These are phyloP conservation scores for Fusarium tricinctum DNA, from an alignment of 2,329 filamentous ascomycete species.

Conservation along the genomic window DNA sequence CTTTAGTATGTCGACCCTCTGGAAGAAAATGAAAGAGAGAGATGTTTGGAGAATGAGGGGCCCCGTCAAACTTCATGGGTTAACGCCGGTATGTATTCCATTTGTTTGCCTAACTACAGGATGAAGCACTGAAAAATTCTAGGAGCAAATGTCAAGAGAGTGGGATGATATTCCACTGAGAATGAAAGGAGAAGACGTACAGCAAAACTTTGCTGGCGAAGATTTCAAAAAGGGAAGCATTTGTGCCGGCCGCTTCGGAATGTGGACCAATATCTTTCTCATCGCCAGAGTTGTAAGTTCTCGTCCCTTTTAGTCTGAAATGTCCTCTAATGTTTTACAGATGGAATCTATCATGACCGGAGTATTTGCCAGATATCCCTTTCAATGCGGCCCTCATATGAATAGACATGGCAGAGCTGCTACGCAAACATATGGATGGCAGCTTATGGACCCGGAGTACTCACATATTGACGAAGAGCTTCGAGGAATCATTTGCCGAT, in stretches of 20 bases:
- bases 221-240: slow-evolving; percentile 4
- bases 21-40: slow-evolving; percentile 18
- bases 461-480: slow-evolving; percentile 42
- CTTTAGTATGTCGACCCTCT: slow-evolving; percentile 34
- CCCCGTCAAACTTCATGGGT: slow-evolving; percentile 40
- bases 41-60: slow-evolving; percentile 39
- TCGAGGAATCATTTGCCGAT: slow-evolving; percentile 43
- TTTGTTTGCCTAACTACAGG: not conserved
- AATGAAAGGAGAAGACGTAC: not conserved
- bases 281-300: slow-evolving; percentile 48
- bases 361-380: slow-evolving; percentile 27
- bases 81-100: slow-evolving; percentile 44
- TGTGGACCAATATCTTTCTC: slow-evolving; percentile 51
- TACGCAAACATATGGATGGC: slow-evolving; percentile 45
- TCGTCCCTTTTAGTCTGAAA: too few species aligned
- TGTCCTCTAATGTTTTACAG: slow-evolving; percentile 34
- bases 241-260: slow-evolving; percentile 49
- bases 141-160: slow-evolving; percentile 48
- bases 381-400: slow-evolving; percentile 13
- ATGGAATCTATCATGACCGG: slow-evolving; percentile 50
- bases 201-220: slow-evolving; percentile 27
- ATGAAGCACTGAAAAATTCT: slow-evolving; percentile 17
- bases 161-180: slow-evolving; percentile 44
- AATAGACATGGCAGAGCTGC: not conserved
- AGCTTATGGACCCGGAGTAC: slow-evolving; percentile 22